Conservation (phyloP, 2,329 filamentous ascomycete species). For the Trichoderma sp. region DNA sequence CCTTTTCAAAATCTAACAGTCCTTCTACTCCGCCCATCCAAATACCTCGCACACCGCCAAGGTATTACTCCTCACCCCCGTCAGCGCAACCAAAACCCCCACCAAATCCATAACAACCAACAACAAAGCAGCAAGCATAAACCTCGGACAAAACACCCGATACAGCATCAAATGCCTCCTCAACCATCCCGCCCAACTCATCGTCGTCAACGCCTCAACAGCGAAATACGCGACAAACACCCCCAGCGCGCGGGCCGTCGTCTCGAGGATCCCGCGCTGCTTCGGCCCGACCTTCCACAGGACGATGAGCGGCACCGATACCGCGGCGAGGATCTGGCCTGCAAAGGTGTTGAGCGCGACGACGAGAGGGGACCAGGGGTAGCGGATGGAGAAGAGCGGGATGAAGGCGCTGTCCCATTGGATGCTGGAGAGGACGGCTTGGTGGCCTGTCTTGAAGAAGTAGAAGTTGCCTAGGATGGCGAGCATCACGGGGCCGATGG, state of each 20-base stretch:
- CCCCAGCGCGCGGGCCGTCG: constrained; percentile 66
- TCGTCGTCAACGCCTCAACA: constrained; percentile 78
- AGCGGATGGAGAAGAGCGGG: constrained; percentile 74
- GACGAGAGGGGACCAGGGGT: constrained; percentile 84
- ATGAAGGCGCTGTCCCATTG: constrained; percentile 98
- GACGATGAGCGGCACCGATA: constrained; percentile 74
- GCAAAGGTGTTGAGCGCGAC: constrained; percentile 85
- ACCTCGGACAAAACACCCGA: constrained; percentile 86
- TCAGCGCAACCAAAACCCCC: constrained; percentile 65
- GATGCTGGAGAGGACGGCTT: constrained; percentile 80
- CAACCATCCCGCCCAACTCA: constrained; percentile 84
- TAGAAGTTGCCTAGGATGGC: constrained; percentile 89
- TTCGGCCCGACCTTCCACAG: constrained; percentile 88
- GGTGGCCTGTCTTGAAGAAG: constrained; percentile 97
- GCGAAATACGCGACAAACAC: constrained; percentile 81
- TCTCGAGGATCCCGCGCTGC: constrained; percentile 65
- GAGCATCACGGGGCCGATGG: constrained; percentile 80
- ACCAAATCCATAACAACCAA: constrained; percentile 76
- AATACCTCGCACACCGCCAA: constrained; percentile 83
- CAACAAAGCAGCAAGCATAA: constrained; percentile 74
- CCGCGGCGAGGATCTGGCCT: constrained; percentile 78
- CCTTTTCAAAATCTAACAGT: no score
- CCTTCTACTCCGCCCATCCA: constrained; percentile 63
- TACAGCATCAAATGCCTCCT: constrained; percentile 95
- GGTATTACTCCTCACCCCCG: constrained; percentile 72